Conservation (phyloP, 1,284 basidiomycete species). For the Apiotrichum gracile region DNA sequence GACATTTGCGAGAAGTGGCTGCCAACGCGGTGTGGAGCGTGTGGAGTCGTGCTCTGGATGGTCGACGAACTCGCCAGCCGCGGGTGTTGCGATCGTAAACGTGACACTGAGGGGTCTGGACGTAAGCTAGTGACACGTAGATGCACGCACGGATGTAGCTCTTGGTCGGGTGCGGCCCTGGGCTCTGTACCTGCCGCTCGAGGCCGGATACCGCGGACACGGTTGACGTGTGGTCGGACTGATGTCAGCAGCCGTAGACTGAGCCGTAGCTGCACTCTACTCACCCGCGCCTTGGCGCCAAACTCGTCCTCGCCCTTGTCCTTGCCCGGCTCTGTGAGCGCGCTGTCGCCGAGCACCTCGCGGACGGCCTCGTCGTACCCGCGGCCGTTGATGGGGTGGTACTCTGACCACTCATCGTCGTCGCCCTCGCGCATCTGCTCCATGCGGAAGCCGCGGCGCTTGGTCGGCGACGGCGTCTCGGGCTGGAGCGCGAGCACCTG, state of each 20-base stretch:
- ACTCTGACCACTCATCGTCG: constrained; percentile 22
- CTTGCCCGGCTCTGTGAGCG: too few relatives aligned
- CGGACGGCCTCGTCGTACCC: constrained; percentile 19
- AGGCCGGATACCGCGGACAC: constrained; percentile 24
- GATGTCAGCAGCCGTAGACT: neutral
- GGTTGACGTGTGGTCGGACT: constrained; percentile 50
- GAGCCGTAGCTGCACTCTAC: too few relatives aligned
- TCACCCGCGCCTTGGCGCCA: constrained; percentile 10
- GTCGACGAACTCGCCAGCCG: neutral
- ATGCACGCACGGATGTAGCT: constrained; percentile 23
- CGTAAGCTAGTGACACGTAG: constrained; percentile 44
- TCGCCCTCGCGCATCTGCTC: neutral
- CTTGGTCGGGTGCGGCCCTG: constrained; percentile 14
- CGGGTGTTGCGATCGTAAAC: constrained; percentile 58
- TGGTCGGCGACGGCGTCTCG: constrained; percentile 9
- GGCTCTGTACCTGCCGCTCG: constrained; percentile 4
- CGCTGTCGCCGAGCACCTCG: constrained; percentile 18
- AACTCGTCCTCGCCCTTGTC: constrained; percentile 31
- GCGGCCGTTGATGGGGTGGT: constrained; percentile 11
- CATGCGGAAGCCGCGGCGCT: neutral
- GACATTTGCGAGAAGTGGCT: constrained; percentile 42
- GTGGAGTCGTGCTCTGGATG: neutral
- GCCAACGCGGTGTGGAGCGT: constrained; percentile 22
- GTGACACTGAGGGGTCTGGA: constrained; percentile 73
- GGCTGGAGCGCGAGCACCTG: constrained; percentile 10